Evolutionary conservation across 2,329 filamentous ascomycete genomes (phyloP).

Genomic region (Colletotrichum sp.): DNA sequence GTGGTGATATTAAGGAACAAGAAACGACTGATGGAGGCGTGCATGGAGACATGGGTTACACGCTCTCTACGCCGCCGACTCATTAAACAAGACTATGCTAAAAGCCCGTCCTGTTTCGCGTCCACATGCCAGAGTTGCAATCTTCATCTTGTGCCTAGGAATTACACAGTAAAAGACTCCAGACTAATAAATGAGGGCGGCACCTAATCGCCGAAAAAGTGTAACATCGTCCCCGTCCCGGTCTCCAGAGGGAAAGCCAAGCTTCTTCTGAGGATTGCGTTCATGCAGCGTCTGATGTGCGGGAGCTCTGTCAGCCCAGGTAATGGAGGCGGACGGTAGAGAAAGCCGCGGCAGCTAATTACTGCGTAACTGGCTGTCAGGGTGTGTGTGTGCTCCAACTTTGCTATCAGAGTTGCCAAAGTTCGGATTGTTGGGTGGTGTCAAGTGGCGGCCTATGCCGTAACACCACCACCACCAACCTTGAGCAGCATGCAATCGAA

Average conservation of each 20-base stretch:
- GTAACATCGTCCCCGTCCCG: neutral
- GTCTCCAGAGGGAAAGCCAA: neutral
- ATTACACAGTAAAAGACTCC: neutral
- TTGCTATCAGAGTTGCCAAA: neutral
- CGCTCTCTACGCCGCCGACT: neutral
- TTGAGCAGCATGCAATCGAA: neutral
- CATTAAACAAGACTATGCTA: neutral
- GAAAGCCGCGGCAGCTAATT: neutral
- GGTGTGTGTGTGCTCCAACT: neutral
- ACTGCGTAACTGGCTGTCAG: neutral
- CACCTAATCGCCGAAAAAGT: neutral
- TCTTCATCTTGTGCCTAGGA: neutral
- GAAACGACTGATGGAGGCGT: conserved; percentile 14
- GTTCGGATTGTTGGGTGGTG: neutral
- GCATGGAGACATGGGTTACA: conserved; percentile 2
- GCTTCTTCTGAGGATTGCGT: neutral
- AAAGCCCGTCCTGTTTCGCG: neutral
- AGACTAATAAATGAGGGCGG: neutral
- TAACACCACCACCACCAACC: neutral
- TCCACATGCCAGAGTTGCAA: neutral
- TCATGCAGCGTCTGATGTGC: conserved; percentile 6
- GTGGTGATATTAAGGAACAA: conserved; percentile 11
- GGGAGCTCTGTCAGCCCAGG: neutral
- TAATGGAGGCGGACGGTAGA: neutral
- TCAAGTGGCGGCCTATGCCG: neutral